phyloP scores from a whole-genome alignment of 1,284 basidiomycete genomes.

The Ustilago sp. region DNA sequence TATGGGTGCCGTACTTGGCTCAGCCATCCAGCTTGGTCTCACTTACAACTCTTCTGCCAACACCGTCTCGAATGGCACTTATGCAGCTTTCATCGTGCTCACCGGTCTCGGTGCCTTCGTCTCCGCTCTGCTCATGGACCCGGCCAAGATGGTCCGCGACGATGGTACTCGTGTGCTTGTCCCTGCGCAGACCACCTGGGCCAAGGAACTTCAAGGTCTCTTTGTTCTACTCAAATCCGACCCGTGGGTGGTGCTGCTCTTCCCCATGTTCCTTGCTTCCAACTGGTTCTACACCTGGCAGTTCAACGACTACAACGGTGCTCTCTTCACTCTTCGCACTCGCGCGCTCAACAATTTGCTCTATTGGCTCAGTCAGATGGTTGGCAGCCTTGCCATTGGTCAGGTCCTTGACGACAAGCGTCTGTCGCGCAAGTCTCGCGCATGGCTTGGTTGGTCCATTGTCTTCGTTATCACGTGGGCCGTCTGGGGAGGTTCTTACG shows the following conservation, averaged over 20 bases:
- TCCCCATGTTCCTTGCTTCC: slow-evolving; percentile 60
- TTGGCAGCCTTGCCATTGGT: slow-evolving; percentile 56
- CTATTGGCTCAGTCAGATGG: slow-evolving; percentile 70
- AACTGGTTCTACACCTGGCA: slow-evolving; percentile 68
- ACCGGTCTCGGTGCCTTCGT: slow-evolving; percentile 53
- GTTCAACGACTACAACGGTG: slow-evolving; percentile 55
- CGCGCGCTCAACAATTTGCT: slow-evolving; percentile 70
- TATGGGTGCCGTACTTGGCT: slow-evolving; percentile 77
- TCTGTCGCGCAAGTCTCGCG: slow-evolving; percentile 50
- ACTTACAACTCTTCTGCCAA: slow-evolving; percentile 53
- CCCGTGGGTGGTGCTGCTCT: slow-evolving; percentile 58
- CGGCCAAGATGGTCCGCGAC: slow-evolving; percentile 51
- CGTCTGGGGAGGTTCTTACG: slow-evolving; percentile 63
- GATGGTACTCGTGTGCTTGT: slow-evolving; percentile 59
- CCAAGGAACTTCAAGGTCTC: slow-evolving; percentile 53
- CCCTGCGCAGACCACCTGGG: slow-evolving; percentile 54
- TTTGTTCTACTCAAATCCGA: slow-evolving; percentile 51
- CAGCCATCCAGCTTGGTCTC: slow-evolving; percentile 74
- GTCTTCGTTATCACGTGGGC: slow-evolving; percentile 54
- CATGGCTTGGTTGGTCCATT: slow-evolving; percentile 62
- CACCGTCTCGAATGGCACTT: slow-evolving; percentile 52
- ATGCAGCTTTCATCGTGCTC: slow-evolving; percentile 58
- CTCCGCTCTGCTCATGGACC: slow-evolving; percentile 49
- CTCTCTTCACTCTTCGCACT: slow-evolving; percentile 62
- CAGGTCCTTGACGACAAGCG: slow-evolving; percentile 54